Conservation (phyloP, 306 rosid genomes). For the Vicia faba region DNA sequence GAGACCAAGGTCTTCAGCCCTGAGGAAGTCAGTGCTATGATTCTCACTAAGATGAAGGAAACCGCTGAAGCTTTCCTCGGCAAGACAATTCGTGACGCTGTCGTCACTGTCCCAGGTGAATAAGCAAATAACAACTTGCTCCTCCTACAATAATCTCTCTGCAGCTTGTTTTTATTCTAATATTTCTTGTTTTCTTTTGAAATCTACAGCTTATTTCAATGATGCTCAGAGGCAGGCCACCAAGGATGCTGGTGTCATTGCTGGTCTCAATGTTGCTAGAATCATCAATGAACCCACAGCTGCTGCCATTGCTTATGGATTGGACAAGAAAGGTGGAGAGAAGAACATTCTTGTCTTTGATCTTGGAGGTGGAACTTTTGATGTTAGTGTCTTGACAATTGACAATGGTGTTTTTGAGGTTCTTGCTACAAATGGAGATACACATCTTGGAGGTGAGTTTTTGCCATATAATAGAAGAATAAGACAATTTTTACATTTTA, state of each 20-base stretch:
- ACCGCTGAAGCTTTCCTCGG: constrained; percentile 98
- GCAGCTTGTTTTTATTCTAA: not conserved
- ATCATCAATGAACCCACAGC: constrained; percentile 98
- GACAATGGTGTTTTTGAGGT: constrained; percentile 98
- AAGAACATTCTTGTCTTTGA: constrained; percentile 98
- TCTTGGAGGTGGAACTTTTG: constrained; percentile 98
- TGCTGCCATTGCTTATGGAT: constrained; percentile 95
- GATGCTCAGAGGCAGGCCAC: constrained; percentile 99
- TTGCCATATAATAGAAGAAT: not conserved
- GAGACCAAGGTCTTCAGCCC: constrained; percentile 98
- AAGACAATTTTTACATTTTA: not conserved
- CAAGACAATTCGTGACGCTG: constrained; percentile 86
- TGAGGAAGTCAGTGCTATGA: constrained; percentile 94
- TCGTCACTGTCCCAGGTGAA: constrained; percentile 94
- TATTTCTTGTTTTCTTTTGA: constrained; percentile 4
- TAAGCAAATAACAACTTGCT: not conserved
- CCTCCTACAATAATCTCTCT: not conserved
- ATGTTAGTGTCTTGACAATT: constrained; percentile 96
- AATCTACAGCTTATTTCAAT: constrained; percentile 82
- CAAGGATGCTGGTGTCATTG: constrained; percentile 96
- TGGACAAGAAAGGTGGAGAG: constrained; percentile 99
- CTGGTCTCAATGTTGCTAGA: constrained; percentile 96
- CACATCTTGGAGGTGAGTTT: constrained; percentile 93
- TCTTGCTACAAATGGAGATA: constrained; percentile 94
- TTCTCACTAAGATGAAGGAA: constrained; percentile 92